These are phyloP conservation scores for Cudoniella acicularis DNA, from an alignment of 495 filamentous ascomycete species.

Conservation along the genomic window DNA sequence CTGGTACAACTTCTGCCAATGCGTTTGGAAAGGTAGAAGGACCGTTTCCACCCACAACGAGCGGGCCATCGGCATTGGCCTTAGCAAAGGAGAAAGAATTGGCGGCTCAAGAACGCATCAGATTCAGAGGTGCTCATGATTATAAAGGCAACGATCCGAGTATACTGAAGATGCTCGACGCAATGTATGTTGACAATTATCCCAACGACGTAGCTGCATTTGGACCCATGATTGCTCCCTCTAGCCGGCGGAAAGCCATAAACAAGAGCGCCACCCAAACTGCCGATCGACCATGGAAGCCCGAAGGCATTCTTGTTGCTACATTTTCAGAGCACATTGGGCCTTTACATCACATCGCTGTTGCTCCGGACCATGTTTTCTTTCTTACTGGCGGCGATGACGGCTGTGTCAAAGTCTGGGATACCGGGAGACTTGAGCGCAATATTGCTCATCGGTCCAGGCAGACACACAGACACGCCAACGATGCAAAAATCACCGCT, in stretches of 20 bases:
- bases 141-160: constrained; percentile 88
- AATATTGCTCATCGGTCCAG: constrained; percentile 83
- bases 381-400: constrained; percentile 95
- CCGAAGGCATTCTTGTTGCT: constrained; percentile 77
- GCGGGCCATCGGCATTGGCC: constrained; percentile 17
- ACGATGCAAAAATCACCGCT: constrained; percentile 68
- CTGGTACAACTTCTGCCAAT: constrained; percentile 71
- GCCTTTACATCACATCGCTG: constrained; percentile 75
- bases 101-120: constrained; percentile 8
- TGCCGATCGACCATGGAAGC: constrained; percentile 67
- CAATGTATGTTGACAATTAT: constrained; percentile 86
- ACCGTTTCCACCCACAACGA: constrained; percentile 47
- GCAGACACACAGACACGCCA: constrained; percentile 76
- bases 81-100: constrained; percentile 18
- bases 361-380: constrained; percentile 89
- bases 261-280: constrained; percentile 47
- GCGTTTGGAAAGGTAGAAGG: constrained; percentile 85
- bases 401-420: constrained; percentile 90
- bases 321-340: constrained; percentile 84
- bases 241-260: constrained; percentile 59
- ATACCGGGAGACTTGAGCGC: constrained; percentile 80
- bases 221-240: constrained; percentile 76
- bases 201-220: constrained; percentile 75
- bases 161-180: constrained; percentile 80
- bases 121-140: constrained; percentile 48